phyloP scores from a whole-genome alignment of 2,329 filamentous ascomycete species.

The Blastomyces silverae region DNA sequence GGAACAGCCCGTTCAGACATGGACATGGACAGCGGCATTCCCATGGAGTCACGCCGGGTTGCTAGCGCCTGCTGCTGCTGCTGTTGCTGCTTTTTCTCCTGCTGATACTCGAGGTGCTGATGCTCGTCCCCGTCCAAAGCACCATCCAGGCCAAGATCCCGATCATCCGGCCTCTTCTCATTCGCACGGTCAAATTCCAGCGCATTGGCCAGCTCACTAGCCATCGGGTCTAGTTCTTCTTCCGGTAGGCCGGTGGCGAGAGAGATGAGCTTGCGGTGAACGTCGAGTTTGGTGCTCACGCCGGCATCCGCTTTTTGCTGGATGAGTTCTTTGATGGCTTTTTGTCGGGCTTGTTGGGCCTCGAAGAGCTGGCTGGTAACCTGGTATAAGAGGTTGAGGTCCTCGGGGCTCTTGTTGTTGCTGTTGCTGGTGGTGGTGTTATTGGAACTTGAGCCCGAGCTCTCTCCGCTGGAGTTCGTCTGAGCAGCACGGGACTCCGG shows the following conservation, averaged over 20 bases:
- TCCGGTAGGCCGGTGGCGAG: constrained; percentile 44
- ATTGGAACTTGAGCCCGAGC: background rate
- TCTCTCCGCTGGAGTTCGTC: background rate
- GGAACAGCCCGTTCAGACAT: constrained; percentile 21
- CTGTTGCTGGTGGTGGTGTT: background rate
- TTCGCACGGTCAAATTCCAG: constrained; percentile 41
- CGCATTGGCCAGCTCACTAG: constrained; percentile 41
- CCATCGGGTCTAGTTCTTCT: constrained; percentile 44
- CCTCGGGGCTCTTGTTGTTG: constrained; percentile 23
- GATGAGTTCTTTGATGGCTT: constrained; percentile 37
- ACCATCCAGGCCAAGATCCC: background rate
- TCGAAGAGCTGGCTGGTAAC: constrained; percentile 30
- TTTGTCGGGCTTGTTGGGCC: constrained; percentile 33
- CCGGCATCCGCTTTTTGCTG: constrained; percentile 43
- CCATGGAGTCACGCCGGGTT: background rate
- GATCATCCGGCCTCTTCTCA: constrained; percentile 28
- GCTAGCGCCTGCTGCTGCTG: constrained; percentile 23
- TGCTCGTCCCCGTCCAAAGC: constrained; percentile 19
- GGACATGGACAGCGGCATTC: constrained; percentile 23
- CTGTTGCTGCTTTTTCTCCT: constrained; percentile 16
- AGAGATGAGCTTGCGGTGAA: constrained; percentile 43
- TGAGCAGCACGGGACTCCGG: background rate
- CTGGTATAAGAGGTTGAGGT: constrained; percentile 30
- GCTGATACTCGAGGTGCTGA: constrained; percentile 20
- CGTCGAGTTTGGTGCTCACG: constrained; percentile 42